Percentiles rank a stretch among this genome's conserved stretches.
Conservation (phyloP, 352 stramenopile genomes). For the Phytophthora brassicae region DNA sequence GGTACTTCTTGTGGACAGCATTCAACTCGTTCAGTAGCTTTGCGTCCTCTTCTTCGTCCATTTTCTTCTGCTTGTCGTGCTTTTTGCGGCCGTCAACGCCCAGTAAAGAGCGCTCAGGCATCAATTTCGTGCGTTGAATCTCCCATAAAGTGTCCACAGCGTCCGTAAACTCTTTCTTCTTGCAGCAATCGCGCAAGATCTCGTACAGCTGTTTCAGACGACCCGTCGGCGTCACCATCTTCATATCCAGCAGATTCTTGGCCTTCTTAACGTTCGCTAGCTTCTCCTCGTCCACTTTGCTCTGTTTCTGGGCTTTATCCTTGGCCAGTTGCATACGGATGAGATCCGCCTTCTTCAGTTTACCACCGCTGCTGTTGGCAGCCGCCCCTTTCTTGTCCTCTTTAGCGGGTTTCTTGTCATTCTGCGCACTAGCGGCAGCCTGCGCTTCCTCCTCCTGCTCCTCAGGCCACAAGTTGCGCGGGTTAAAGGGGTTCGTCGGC, state of each 20-base stretch:
- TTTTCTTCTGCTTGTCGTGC: conserved; percentile 70
- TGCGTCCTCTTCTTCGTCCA: conserved; percentile 73
- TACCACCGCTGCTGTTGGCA: conserved; percentile 33
- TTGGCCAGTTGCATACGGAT: conserved; percentile 88
- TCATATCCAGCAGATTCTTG: conserved; percentile 81
- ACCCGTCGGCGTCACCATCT: conserved; percentile 83
- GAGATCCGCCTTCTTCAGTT: conserved; percentile 86
- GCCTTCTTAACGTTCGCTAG: conserved; percentile 85
- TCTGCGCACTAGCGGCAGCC: not conserved
- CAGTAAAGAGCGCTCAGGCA: conserved; percentile 41
- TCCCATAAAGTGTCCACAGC: conserved; percentile 87
- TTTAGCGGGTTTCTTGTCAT: conserved; percentile 34
- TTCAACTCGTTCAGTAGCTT: conserved; percentile 68
- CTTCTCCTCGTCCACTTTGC: conserved; percentile 88
- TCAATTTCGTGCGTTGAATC: conserved; percentile 77
- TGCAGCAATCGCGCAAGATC: conserved; percentile 80
- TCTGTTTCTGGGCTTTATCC: conserved; percentile 87
- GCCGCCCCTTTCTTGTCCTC: conserved; percentile 44
- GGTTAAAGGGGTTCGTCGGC: conserved; percentile 87
- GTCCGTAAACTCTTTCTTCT: conserved; percentile 86
- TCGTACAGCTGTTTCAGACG: conserved; percentile 85
- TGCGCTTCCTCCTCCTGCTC: conserved; percentile 61
- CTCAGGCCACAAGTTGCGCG: conserved; percentile 82
- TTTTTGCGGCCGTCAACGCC: conserved; percentile 59
- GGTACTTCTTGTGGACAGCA: conserved; percentile 86